A percentile compares a stretch with the other conserved stretches of the same genome.
Conservation (phyloP, 2,329 filamentous ascomycete species). For the Pseudopithomyces maydicus region DNA sequence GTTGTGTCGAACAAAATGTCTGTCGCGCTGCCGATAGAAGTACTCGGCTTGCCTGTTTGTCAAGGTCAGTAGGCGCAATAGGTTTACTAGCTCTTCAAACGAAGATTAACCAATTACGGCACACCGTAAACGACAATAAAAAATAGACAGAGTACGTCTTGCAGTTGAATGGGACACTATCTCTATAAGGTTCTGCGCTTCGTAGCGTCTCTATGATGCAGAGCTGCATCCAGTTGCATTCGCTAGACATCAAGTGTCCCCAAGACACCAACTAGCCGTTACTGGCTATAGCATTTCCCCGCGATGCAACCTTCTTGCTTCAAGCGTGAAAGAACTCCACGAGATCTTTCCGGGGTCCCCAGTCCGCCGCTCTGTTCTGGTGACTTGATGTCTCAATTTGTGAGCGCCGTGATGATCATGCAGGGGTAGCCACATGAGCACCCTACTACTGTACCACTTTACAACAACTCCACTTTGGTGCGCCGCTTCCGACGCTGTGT, state of each 20-base stretch:
- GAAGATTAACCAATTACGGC: too few relatives aligned
- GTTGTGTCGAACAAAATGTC: background rate
- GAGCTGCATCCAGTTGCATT: background rate
- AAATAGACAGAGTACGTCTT: background rate
- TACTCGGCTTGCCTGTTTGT: too few relatives aligned
- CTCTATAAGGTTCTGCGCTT: background rate
- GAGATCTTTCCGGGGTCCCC: background rate
- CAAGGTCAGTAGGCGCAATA: too few relatives aligned
- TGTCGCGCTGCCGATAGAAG: too few relatives aligned
- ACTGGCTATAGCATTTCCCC: background rate
- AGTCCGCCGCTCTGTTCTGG: background rate
- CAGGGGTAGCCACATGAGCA: background rate
- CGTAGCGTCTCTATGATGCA: background rate
- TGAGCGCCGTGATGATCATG: background rate
- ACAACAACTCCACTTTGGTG: background rate
- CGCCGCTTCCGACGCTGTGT: too few relatives aligned
- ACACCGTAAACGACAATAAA: too few relatives aligned
- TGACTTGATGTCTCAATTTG: background rate
- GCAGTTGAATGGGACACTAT: background rate
- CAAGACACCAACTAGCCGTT: background rate
- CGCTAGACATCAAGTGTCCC: background rate
- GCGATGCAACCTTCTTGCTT: conserved; percentile 2
- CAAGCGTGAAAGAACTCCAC: background rate
- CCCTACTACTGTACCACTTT: background rate
- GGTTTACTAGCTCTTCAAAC: too few relatives aligned